A percentile compares a stretch with the other conserved stretches of the same genome.
Conservation (phyloP, 192 early-diverging fungal species). For the Blastocladiella britannica region DNA sequence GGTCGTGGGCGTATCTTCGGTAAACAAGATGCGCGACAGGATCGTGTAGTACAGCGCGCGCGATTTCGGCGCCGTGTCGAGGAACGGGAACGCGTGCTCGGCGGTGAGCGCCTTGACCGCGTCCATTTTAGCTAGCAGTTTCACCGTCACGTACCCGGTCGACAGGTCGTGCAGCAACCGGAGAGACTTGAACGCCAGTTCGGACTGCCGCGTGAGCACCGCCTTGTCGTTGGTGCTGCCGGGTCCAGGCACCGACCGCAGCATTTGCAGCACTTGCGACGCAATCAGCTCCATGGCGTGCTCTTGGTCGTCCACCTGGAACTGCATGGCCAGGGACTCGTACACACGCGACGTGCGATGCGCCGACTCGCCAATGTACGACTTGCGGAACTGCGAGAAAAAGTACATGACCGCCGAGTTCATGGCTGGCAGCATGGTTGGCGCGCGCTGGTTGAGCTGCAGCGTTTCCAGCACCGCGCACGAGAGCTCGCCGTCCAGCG, state of each 20-base stretch:
- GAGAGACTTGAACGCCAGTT: constrained; percentile 33
- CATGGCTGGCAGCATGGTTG: constrained; percentile 31
- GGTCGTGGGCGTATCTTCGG: constrained; percentile 3
- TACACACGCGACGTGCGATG: constrained; percentile 43
- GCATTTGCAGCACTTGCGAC: constrained; percentile 28
- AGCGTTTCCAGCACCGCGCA: constrained; percentile 46
- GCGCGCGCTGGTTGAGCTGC: constrained; percentile 37
- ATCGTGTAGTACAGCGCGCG: constrained; percentile 57
- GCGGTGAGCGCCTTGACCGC: constrained; percentile 41
- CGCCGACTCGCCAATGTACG: constrained; percentile 55
- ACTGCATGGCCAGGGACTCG: constrained; percentile 31
- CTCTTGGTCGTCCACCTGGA: constrained; percentile 42
- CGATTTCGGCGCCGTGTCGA: constrained; percentile 26
- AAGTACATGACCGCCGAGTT: constrained; percentile 65
- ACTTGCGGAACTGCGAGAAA: constrained; percentile 51
- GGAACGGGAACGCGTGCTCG: constrained; percentile 46
- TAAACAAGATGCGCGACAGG: constrained; percentile 53
- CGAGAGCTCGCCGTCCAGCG: constrained; percentile 51
- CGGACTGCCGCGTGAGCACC: constrained; percentile 33
- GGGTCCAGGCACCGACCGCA: too few species aligned
- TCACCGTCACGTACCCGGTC: constrained; percentile 39
- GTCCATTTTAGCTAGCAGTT: constrained; percentile 56
- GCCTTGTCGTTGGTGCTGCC: too few species aligned
- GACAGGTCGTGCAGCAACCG: constrained; percentile 57
- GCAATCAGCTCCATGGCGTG: constrained; percentile 14